Evolutionary conservation across 2,329 filamentous ascomycete species (phyloP), one percentile per base, ranked within the genome.

Genomic region (Epichloe festucae): DNA sequence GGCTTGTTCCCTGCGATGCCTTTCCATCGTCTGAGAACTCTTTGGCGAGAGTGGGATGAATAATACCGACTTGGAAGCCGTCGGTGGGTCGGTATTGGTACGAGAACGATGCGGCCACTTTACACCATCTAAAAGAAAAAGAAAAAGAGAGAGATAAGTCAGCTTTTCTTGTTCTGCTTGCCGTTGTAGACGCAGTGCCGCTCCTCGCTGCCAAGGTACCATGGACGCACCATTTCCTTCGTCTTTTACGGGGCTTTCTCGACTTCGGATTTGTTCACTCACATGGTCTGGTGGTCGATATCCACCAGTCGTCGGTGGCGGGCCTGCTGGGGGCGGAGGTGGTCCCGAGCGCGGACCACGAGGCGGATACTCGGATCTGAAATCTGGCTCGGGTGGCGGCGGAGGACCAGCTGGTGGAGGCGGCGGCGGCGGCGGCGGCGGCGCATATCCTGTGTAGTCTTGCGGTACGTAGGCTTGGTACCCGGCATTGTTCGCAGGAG

Each of bases 11-110:
- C 60, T 60, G 40, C 60, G 68, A 53, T 74, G 73, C 27, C 65
- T 61, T 19, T 66, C 62, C 58, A 76, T 70, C 0, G 73, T 75
- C 51, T 62, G 67, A 0, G 70, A 70, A 15, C 73, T 76, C 49
- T 72, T 69, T 0, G 75, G 75, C 3, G 74, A 77, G 41, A 78
- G 59, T 0, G 75, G 74, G 2, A 70, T 67, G 51, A 76, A 78
- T 2, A 63, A 57, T 1, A 77, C 73, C 1, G 70, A 70, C 54
- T 74, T 74, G 21, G 65, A 53, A 11, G 56, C 54, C 15, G 40
- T 34, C 1, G 45, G 34, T n/a, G 46, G 43, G 8, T 44, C 48
- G 8, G 41, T 49, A 35, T 35, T 21, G 15, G 44, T 23, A n/a
- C 47, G 44, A 15, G 36, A 23, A 19, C 15, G 31, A 46, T 52